These are phyloP conservation scores for Ceratocystis ficicola DNA, from an alignment of 2,329 filamentous ascomycete species.

Conservation along the genomic window DNA sequence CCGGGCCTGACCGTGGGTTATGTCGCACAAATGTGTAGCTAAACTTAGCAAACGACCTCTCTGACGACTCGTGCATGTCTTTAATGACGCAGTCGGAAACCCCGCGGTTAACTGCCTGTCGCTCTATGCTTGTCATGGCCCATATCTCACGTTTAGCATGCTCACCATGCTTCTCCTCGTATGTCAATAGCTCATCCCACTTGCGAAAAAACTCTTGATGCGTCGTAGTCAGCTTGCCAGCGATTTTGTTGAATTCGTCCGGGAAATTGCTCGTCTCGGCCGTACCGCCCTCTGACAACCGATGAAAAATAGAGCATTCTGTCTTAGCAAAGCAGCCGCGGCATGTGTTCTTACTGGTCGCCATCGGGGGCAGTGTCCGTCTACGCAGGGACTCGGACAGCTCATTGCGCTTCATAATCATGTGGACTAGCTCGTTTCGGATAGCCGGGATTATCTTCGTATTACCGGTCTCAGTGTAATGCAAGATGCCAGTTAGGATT, in stretches of 20 bases:
- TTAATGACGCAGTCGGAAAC: slow-evolving; percentile 72
- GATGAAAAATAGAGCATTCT: slow-evolving; percentile 87
- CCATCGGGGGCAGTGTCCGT: slow-evolving; percentile 72
- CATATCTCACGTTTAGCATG: slow-evolving; percentile 82
- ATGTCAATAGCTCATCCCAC: slow-evolving; percentile 86
- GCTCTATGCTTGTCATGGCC: slow-evolving; percentile 85
- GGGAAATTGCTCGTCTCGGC: slow-evolving; percentile 71
- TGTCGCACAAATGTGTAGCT: slow-evolving; percentile 75
- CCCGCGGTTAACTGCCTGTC: slow-evolving; percentile 78
- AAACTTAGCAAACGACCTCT: slow-evolving; percentile 81
- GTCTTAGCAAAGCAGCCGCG: slow-evolving; percentile 81
- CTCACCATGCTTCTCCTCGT: slow-evolving; percentile 83
- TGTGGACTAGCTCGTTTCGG: slow-evolving; percentile 78
- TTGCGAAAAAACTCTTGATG: slow-evolving; percentile 82
- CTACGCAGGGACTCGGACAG: slow-evolving; percentile 76
- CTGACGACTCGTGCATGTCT: slow-evolving; percentile 42
- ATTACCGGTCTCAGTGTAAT: slow-evolving; percentile 86
- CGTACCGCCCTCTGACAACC: slow-evolving; percentile 71
- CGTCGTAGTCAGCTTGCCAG: slow-evolving; percentile 59
- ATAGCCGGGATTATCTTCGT: slow-evolving; percentile 76
- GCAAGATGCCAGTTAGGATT: slow-evolving; percentile 78
- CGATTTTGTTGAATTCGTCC: slow-evolving; percentile 68
- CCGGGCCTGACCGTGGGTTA: slow-evolving; percentile 49
- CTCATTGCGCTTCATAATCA: slow-evolving; percentile 92
- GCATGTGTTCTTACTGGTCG: slow-evolving; percentile 70